A percentile compares a stretch with the other conserved stretches of the same genome.
Evolutionary conservation across 192 early-diverging fungal genomes (phyloP).

Genomic region (Coemansia brasiliensis): DNA sequence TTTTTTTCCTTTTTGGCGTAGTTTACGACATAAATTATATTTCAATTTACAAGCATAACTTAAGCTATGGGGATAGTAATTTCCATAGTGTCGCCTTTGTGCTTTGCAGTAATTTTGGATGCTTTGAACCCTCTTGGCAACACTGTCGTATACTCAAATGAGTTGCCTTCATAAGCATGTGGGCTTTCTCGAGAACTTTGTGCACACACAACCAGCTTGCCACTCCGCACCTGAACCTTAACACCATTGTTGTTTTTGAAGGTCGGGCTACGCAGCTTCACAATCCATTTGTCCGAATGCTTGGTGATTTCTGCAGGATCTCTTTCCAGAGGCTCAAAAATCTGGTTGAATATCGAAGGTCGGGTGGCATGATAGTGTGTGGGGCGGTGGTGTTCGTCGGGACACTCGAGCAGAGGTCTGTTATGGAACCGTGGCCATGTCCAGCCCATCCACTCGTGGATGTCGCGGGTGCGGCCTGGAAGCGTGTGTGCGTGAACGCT

Average conservation of each 20-base stretch:
- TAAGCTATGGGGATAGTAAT: conserved; percentile 24
- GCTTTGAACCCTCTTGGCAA: conserved; percentile 19
- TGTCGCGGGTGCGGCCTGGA: conserved; percentile 24
- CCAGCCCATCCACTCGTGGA: conserved; percentile 20
- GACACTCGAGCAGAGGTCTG: conserved; percentile 4
- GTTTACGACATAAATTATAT: conserved; percentile 7
- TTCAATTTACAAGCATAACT: not conserved
- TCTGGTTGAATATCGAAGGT: conserved; percentile 16
- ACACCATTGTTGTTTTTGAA: conserved; percentile 18
- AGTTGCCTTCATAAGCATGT: conserved; percentile 6
- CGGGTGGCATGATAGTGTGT: not conserved
- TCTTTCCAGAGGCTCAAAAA: conserved; percentile 14
- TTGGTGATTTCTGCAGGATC: conserved; percentile 14
- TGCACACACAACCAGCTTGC: conserved; percentile 21
- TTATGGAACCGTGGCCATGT: conserved; percentile 13
- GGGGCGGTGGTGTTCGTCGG: conserved; percentile 6
- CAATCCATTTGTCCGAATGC: conserved; percentile 14
- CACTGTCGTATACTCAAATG: conserved; percentile 29
- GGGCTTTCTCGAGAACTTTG: not conserved
- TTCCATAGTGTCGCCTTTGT: conserved; percentile 18
- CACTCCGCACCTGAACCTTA: conserved; percentile 26
- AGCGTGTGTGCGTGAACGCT: conserved; percentile 27
- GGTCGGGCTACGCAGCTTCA: conserved; percentile 22
- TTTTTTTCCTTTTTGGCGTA: too few relatives aligned
- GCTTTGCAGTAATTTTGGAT: conserved; percentile 20